A percentile compares a stretch with the other conserved stretches of the same genome.
phyloP scores from a whole-genome alignment of 2,329 filamentous ascomycete species.

The Knoxdaviesia proteae region DNA sequence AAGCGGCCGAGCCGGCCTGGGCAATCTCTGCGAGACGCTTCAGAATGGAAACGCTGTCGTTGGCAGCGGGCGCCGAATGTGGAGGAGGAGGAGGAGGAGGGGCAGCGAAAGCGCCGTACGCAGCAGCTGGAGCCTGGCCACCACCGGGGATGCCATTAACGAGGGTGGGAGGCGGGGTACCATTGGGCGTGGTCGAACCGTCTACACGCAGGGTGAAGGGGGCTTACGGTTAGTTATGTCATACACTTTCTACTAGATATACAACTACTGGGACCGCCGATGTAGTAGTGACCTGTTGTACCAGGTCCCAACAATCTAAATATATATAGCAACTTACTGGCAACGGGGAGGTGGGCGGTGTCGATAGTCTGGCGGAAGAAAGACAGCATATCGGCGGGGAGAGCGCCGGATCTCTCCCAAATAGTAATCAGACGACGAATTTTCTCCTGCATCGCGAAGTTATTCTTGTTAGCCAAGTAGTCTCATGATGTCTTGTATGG shows the following conservation, averaged over 20 bases:
- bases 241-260: no score
- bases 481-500: neutral
- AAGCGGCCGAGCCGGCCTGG: no score
- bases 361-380: slow-evolving; percentile 67
- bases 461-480: no score
- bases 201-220: slow-evolving; percentile 18
- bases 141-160: slow-evolving; percentile 17
- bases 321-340: slow-evolving; percentile 30
- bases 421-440: slow-evolving; percentile 87
- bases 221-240: no score
- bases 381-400: slow-evolving; percentile 58
- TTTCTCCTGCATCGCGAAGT: slow-evolving; percentile 54
- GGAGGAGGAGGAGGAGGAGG: slow-evolving; percentile 12
- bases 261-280: no score
- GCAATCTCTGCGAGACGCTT: no score
- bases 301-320: no score
- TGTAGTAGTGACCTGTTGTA: no score
- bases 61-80: slow-evolving; percentile 12
- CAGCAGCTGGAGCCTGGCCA: slow-evolving; percentile 6
- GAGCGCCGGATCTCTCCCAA: slow-evolving; percentile 90
- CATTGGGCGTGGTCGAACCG: slow-evolving; percentile 50
- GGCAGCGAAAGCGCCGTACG: slow-evolving; percentile 13
- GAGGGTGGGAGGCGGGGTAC: slow-evolving; percentile 31
- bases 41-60: no score
- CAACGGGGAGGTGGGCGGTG: slow-evolving; percentile 1